Evolutionary conservation across 176 grass and related monocot species (phyloP).

Genomic region (Phoenix dactylifera): DNA sequence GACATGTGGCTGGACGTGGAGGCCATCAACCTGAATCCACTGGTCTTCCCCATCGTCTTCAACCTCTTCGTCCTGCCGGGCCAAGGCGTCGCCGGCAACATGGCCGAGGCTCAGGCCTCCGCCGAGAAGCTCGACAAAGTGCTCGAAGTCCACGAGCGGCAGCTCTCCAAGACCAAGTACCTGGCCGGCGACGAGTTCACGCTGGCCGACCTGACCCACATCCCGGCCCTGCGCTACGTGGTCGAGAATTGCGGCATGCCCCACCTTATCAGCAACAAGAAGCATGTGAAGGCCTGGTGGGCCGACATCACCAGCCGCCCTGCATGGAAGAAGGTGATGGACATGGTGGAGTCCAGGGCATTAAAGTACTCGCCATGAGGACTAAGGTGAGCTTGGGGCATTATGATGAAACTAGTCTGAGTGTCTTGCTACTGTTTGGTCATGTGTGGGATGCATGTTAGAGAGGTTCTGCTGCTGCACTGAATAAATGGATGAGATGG

Average conservation of each 20-base stretch:
- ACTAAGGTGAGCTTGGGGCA: too few relatives aligned
- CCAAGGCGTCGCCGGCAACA: not conserved
- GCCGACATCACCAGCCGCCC: conserved; percentile 17
- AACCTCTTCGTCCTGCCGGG: conserved; percentile 12
- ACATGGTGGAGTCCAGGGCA: conserved; percentile 6
- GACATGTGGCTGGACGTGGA: conserved; percentile 24
- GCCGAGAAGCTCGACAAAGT: conserved; percentile 5
- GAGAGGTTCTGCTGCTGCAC: too few relatives aligned
- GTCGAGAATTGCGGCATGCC: conserved; percentile 9
- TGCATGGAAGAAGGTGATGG: conserved; percentile 10
- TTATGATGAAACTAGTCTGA: too few relatives aligned
- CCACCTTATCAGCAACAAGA: not conserved
- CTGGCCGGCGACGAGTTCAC: conserved; percentile 19
- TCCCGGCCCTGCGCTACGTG: conserved; percentile 2
- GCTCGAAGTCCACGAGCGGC: conserved; percentile 14
- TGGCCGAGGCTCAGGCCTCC: not conserved
- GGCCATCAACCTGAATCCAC: conserved; percentile 18
- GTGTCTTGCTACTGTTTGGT: too few relatives aligned
- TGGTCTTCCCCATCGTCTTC: conserved; percentile 6
- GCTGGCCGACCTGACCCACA: conserved; percentile 23
- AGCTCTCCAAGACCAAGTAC: conserved; percentile 19
- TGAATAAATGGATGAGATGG: too few relatives aligned
- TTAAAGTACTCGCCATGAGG: not conserved
- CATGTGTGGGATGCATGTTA: too few relatives aligned
- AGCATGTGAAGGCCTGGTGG: conserved; percentile 22